Conservation (phyloP, 31 red algal species). For the Odonthalia washingtoniensis region DNA sequence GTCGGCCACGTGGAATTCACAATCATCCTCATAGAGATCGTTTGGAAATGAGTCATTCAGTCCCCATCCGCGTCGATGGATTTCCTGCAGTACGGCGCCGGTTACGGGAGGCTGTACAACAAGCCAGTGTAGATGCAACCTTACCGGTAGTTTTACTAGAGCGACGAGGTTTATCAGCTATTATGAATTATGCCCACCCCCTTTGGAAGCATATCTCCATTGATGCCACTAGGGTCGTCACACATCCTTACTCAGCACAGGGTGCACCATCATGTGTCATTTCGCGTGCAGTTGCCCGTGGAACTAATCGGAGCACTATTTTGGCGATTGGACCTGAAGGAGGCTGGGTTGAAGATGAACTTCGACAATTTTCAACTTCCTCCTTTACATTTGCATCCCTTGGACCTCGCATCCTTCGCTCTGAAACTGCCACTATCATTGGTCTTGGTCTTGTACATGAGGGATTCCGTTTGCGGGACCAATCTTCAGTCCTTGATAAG, state of each 20-base stretch:
- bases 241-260: not conserved
- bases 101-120: slow-evolving; percentile 49
- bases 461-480: slow-evolving; percentile 33
- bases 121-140: slow-evolving; percentile 7
- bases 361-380: not conserved
- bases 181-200: not conserved
- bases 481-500: not conserved
- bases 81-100: not conserved
- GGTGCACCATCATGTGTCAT: not conserved
- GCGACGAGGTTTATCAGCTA: slow-evolving; percentile 15
- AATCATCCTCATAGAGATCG: not conserved
- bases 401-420: slow-evolving; percentile 58
- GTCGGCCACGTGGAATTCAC: not conserved
- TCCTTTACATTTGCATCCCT: slow-evolving; percentile 31
- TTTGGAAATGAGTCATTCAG: not conserved
- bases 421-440: slow-evolving; percentile 62
- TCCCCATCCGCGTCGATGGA: not conserved
- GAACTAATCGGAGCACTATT: slow-evolving; percentile 29
- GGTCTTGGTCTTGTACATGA: slow-evolving; percentile 67
- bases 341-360: slow-evolving; percentile 61
- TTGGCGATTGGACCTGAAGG: slow-evolving; percentile 68
- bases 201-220: not conserved
- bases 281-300: slow-evolving; percentile 26
- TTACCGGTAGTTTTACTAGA: slow-evolving; percentile 38
- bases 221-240: slow-evolving; percentile 23